Percentiles rank a stretch among this genome's conserved stretches.
Evolutionary conservation across 495 filamentous ascomycete species (phyloP).

Genomic region (Hypoxylon cercidicola): DNA sequence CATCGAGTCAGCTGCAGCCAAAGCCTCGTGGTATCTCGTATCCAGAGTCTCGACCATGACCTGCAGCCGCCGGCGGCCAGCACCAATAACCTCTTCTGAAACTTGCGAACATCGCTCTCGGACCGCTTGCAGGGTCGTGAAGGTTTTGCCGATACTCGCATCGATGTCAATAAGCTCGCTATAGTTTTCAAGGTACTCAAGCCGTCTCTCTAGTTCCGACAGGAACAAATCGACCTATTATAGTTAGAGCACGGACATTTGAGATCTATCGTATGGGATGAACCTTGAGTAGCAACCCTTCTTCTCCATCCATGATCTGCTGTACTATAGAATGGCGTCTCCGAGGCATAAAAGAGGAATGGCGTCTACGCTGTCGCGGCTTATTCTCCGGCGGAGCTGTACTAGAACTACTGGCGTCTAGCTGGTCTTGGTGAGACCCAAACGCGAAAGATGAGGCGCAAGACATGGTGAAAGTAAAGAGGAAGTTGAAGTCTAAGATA

Average conservation of each 20-base stretch:
- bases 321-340: slow-evolving; percentile 70
- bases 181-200: slow-evolving; percentile 91
- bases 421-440: slow-evolving; percentile 48
- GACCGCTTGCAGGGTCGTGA: slow-evolving; percentile 86
- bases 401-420: slow-evolving; percentile 45
- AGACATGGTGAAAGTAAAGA: slow-evolving; percentile 38
- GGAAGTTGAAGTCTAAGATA: neutral
- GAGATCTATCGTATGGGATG: slow-evolving; percentile 23
- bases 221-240: slow-evolving; percentile 87
- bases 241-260: slow-evolving; percentile 24
- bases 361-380: slow-evolving; percentile 58
- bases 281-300: slow-evolving; percentile 73
- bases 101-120: slow-evolving; percentile 86
- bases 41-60: slow-evolving; percentile 96
- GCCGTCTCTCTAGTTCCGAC: slow-evolving; percentile 81
- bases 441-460: slow-evolving; percentile 51
- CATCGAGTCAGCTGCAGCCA: slow-evolving; percentile 85
- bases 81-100: slow-evolving; percentile 90
- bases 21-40: slow-evolving; percentile 84
- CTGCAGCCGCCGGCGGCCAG: slow-evolving; percentile 82
- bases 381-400: slow-evolving; percentile 43
- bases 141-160: slow-evolving; percentile 80
- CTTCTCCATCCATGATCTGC: slow-evolving; percentile 69
- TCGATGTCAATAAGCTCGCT: slow-evolving; percentile 81
- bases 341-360: slow-evolving; percentile 71